These are phyloP conservation scores for Panicum miliaceum DNA, from an alignment of 176 grass and related monocot species.

Conservation along the genomic window DNA sequence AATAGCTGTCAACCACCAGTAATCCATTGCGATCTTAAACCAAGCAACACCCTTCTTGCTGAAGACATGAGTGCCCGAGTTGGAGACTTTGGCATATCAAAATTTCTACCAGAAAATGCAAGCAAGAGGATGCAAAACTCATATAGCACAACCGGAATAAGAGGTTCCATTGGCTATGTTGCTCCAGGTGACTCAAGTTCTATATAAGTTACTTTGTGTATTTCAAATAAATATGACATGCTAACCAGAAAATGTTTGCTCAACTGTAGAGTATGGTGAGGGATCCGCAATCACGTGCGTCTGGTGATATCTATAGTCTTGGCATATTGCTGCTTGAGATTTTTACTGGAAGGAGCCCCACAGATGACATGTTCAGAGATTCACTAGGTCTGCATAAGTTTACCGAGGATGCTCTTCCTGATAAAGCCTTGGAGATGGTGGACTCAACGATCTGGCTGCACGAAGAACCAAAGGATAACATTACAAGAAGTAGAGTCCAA, in stretches of 20 bases:
- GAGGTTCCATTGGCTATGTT: constrained; percentile 55
- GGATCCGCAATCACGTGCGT: not conserved
- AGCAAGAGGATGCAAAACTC: not conserved
- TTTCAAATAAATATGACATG: too few relatives aligned
- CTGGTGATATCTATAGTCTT: constrained; percentile 24
- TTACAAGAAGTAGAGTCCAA: too few relatives aligned
- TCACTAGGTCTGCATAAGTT: constrained; percentile 26
- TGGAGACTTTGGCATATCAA: constrained; percentile 53
- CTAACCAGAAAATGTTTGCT: too few relatives aligned
- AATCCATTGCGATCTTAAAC: constrained; percentile 66
- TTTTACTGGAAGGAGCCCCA: constrained; percentile 35
- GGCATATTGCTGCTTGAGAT: constrained; percentile 42
- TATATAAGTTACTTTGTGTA: too few relatives aligned
- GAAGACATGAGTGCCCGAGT: constrained; percentile 55
- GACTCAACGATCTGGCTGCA: not conserved
- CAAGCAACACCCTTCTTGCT: constrained; percentile 59
- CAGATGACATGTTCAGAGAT: constrained; percentile 23
- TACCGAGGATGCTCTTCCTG: not conserved
- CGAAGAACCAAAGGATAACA: not conserved
- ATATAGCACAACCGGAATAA: constrained; percentile 38
- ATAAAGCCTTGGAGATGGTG: not conserved
- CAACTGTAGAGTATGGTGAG: constrained; percentile 33
- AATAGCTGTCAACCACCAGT: constrained; percentile 30
- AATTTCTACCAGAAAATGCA: constrained; percentile 36
- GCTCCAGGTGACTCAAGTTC: constrained; percentile 43